Conservation (phyloP, 495 filamentous ascomycete genomes). For the Hypoxylon subgilvum region DNA sequence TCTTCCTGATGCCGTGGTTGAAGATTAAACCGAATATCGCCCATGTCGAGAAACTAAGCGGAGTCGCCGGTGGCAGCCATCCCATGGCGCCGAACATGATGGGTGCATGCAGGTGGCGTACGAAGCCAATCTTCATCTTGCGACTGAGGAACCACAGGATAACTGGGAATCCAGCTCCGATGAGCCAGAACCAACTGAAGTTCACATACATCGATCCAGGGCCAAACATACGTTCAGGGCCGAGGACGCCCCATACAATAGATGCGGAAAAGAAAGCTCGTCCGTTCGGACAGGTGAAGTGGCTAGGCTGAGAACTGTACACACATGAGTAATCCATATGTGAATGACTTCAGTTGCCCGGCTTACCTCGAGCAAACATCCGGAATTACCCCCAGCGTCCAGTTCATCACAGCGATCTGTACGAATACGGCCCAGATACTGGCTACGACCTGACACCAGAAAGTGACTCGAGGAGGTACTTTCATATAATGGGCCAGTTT, state of each 20-base stretch:
- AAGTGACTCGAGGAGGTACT: conserved; percentile 65
- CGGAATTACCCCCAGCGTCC: conserved; percentile 61
- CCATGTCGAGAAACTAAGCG: conserved; percentile 66
- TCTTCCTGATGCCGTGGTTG: conserved; percentile 59
- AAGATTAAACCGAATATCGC: conserved; percentile 63
- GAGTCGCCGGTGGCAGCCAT: conserved; percentile 63
- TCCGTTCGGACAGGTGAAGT: conserved; percentile 66
- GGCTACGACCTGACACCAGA: conserved; percentile 62
- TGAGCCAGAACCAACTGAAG: conserved; percentile 65
- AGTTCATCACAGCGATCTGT: conserved; percentile 66
- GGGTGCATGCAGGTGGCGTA: conserved; percentile 61
- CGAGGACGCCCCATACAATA: conserved; percentile 66
- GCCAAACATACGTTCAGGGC: conserved; percentile 62
- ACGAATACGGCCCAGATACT: conserved; percentile 64
- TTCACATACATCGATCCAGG: conserved; percentile 63
- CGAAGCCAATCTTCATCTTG: conserved; percentile 50
- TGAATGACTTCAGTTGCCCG: background rate
- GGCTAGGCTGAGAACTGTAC: conserved; percentile 48
- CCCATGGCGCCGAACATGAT: conserved; percentile 66
- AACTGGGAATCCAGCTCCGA: conserved; percentile 57
- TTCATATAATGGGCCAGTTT: conserved; percentile 73
- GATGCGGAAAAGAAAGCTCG: conserved; percentile 62
- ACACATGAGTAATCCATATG: background rate
- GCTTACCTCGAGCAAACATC: conserved; percentile 55
- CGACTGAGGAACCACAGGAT: conserved; percentile 60